These are phyloP conservation scores for Penicillium sclerotigenum DNA, from an alignment of 2,329 filamentous ascomycete species.

Conservation along the genomic window DNA sequence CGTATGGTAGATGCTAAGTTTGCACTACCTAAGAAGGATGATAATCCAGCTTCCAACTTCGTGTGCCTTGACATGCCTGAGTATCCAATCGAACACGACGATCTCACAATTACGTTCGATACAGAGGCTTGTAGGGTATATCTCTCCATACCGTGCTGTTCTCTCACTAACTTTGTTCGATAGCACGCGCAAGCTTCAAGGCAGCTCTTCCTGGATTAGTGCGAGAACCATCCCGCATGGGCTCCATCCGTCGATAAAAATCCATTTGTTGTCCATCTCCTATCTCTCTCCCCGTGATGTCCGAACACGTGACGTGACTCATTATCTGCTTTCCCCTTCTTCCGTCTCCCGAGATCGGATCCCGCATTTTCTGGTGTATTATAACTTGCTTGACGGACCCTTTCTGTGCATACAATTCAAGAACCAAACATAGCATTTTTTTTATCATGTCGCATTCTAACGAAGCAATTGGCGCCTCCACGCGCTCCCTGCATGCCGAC, in stretches of 20 bases:
- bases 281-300: not conserved
- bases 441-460: slow-evolving; percentile 26
- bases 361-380: slow-evolving; percentile 11
- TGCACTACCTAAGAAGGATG: slow-evolving; percentile 63
- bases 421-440: slow-evolving; percentile 19
- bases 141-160: not conserved
- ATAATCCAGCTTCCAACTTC: slow-evolving; percentile 62
- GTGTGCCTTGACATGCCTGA: slow-evolving; percentile 84
- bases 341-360: not conserved
- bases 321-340: slow-evolving; percentile 13
- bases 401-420: slow-evolving; percentile 21
- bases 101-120: slow-evolving; percentile 83
- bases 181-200: slow-evolving; percentile 42
- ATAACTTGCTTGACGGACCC: slow-evolving; percentile 5
- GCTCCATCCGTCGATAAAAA: slow-evolving; percentile 41
- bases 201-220: slow-evolving; percentile 38
- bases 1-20: slow-evolving; percentile 90
- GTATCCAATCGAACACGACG: slow-evolving; percentile 87
- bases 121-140: slow-evolving; percentile 64
- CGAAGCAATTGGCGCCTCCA: slow-evolving; percentile 51
- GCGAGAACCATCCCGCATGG: slow-evolving; percentile 40
- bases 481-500: slow-evolving; percentile 77
- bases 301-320: slow-evolving; percentile 24
- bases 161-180: not conserved
- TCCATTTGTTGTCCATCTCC: not conserved